Percentiles rank a stretch among this genome's conserved stretches.
Evolutionary conservation across 306 rosid species (phyloP).

Genomic region (Rubus idaeus): DNA sequence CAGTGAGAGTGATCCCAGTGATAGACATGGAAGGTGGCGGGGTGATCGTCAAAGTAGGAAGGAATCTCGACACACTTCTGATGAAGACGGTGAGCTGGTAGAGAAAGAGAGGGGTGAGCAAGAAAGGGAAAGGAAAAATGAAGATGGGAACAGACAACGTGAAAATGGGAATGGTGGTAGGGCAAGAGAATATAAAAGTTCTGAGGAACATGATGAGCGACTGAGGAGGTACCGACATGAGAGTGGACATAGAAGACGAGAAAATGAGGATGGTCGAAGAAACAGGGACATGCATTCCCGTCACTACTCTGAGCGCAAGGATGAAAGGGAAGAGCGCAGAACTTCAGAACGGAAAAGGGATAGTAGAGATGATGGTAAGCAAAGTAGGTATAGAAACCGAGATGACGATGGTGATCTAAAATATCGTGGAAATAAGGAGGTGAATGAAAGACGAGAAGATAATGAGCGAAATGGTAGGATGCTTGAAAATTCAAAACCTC

Average conservation of each 20-base stretch:
- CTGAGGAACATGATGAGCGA: conserved; percentile 34
- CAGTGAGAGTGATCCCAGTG: conserved; percentile 23
- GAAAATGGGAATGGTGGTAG: conserved; percentile 26
- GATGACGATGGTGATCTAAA: conserved; percentile 29
- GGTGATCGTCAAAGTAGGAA: conserved; percentile 23
- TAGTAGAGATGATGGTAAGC: conserved; percentile 22
- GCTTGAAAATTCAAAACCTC: conserved; percentile 36
- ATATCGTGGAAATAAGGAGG: conserved; percentile 32
- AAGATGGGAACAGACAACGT: conserved; percentile 17
- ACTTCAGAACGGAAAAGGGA: conserved; percentile 28
- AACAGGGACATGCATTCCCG: conserved; percentile 25
- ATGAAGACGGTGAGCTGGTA: conserved; percentile 40
- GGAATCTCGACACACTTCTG: conserved; percentile 25
- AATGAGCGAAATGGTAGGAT: conserved; percentile 35
- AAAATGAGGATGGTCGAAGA: conserved; percentile 30
- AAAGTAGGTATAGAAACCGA: conserved; percentile 20
- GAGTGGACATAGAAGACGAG: conserved; percentile 28
- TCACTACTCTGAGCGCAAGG: conserved; percentile 38
- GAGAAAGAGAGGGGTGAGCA: conserved; percentile 26
- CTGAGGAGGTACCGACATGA: conserved; percentile 25
- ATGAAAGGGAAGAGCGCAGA: conserved; percentile 31
- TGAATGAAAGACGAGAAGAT: conserved; percentile 32
- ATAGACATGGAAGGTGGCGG: conserved; percentile 26
- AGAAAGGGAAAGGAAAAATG: conserved; percentile 27
- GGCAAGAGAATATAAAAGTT: conserved; percentile 27